phyloP scores from a whole-genome alignment of 169 alveolate genomes.

The Plasmodium yoelii region DNA sequence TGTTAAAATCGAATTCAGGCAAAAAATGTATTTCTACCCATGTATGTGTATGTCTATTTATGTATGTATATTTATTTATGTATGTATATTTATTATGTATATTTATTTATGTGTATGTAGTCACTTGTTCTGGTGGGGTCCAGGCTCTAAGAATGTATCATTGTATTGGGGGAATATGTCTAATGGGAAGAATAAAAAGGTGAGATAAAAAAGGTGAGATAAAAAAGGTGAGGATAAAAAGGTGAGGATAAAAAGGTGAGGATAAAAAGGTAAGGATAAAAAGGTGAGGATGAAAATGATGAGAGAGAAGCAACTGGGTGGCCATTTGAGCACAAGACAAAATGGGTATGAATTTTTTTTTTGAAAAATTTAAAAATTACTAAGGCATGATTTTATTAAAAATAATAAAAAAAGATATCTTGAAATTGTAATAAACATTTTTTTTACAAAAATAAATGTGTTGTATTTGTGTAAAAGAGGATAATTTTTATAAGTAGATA shows the following conservation, averaged over 20 bases:
- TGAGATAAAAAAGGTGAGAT: no score
- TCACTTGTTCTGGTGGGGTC: slow-evolving; percentile 15
- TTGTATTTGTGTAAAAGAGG: neutral
- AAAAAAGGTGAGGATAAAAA: no score
- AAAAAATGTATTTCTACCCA: neutral
- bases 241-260: no score
- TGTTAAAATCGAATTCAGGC: no score
- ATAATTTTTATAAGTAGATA: no score
- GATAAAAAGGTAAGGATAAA: no score
- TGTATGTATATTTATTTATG: no score
- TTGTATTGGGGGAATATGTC: slow-evolving; percentile 18
- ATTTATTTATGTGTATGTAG: no score
- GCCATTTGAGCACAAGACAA: neutral
- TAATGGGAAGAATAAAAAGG: no score
- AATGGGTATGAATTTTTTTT: neutral
- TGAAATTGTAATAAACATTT: slow-evolving; percentile 34
- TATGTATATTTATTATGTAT: no score
- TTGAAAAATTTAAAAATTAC: slow-evolving; percentile 10
- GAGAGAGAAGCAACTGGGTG: neutral
- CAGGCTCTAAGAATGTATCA: neutral
- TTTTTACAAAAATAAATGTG: neutral
- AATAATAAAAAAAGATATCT: slow-evolving; percentile 39
- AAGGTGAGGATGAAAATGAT: no score
- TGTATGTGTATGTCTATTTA: neutral
- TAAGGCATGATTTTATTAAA: slow-evolving; percentile 30